A percentile compares a stretch with the other conserved stretches of the same genome.
Conservation (phyloP, 1,284 basidiomycete species). For the Fomitopsis betulina region DNA sequence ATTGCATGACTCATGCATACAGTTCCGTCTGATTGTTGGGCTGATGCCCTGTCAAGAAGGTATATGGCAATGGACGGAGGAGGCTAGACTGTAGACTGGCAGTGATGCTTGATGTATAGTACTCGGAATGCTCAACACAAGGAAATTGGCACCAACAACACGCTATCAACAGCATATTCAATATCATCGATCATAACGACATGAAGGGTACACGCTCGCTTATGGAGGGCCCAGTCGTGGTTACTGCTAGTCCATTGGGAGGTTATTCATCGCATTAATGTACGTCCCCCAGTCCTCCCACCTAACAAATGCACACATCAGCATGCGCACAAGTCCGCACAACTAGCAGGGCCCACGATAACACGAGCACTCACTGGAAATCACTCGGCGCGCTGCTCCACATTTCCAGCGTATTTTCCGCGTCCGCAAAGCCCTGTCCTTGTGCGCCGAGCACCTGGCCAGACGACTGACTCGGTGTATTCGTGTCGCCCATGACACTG, state of each 20-base stretch:
- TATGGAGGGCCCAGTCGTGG: not conserved
- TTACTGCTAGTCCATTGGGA: not conserved
- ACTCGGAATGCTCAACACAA: too few species aligned
- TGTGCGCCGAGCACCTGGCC: too few species aligned
- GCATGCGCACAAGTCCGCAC: not conserved
- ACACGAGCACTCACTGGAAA: slow-evolving; percentile 26
- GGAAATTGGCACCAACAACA: too few species aligned
- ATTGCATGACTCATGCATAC: too few species aligned
- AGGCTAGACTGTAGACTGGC: too few species aligned
- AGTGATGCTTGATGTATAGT: too few species aligned
- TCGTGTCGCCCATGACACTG: not conserved
- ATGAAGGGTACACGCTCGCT: not conserved
- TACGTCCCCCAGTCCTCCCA: slow-evolving; percentile 27
- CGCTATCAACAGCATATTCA: too few species aligned
- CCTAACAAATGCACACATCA: slow-evolving; percentile 7
- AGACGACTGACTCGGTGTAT: not conserved
- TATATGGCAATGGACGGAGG: too few species aligned
- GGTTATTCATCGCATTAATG: slow-evolving; percentile 17
- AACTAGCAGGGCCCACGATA: not conserved
- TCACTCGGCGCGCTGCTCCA: slow-evolving; percentile 30
- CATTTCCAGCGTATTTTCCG: slow-evolving; percentile 26
- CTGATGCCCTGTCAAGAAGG: too few species aligned
- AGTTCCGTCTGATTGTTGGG: too few species aligned
- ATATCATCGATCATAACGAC: not conserved
- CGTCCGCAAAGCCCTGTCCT: slow-evolving; percentile 13